Evolutionary conservation across 352 stramenopile species (phyloP).

Genomic region (Phytophthora tubulina): DNA sequence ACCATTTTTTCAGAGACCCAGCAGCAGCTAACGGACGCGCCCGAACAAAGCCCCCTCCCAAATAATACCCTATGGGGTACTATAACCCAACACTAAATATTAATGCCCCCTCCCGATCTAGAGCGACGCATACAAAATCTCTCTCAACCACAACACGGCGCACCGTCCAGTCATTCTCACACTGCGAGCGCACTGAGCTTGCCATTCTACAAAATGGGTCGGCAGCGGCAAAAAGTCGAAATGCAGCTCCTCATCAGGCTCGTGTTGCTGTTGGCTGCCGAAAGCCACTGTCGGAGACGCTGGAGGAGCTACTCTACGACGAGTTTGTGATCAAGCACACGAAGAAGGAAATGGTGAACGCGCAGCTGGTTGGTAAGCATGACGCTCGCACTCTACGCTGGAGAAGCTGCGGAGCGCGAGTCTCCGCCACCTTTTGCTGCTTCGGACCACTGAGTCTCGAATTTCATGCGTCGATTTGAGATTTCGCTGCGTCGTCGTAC

Average conservation of each 20-base stretch:
- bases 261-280: constrained; percentile 5
- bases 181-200: no score
- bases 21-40: no score
- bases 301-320: constrained; percentile 18
- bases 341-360: constrained; percentile 24
- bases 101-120: no score
- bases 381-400: constrained; percentile 5
- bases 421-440: constrained; percentile 19
- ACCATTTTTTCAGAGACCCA: no score
- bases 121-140: no score
- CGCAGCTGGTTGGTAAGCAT: constrained; percentile 28
- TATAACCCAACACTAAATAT: no score
- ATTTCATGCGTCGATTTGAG: constrained; percentile 40
- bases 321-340: constrained; percentile 16
- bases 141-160: no score
- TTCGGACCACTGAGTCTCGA: constrained; percentile 34
- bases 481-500: constrained; percentile 33
- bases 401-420: not conserved
- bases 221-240: constrained; percentile 13
- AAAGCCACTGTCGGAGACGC: not conserved
- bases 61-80: no score
- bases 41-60: no score
- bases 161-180: no score
- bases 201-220: constrained; percentile 16
- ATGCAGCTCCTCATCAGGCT: constrained; percentile 6